Evolutionary conservation across 192 early-diverging fungal genomes (phyloP), one percentile per base, ranked within the genome.

Genomic region (Backusella luteola): DNA sequence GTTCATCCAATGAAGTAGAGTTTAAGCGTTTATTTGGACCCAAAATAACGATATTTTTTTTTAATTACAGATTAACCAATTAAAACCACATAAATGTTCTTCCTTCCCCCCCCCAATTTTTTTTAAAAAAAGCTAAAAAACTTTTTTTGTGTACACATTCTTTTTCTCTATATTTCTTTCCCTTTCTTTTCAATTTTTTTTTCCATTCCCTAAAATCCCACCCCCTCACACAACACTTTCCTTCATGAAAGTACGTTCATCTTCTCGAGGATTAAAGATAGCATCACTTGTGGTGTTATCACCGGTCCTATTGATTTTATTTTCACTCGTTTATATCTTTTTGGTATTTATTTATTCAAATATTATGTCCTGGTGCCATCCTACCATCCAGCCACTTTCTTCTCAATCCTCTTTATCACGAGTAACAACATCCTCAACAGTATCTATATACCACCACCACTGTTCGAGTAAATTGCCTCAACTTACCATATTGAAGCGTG

Each of bases 311-410:
- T 56, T 74, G 21, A 52, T 74, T 32, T 36, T 74, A 29, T 21
- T 74, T 34, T 63, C 73, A 59, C 73, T 56, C 53, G 34, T 74
- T 26, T 39, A 23, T 23, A 74, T 74, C 35, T 26, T 66, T 15
- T 35, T 74, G 19, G 19, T 74, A 6, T 74, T 56, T 38, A 38
- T 74, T 63, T 74, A 63, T 26, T 74, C 73, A 26, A 35, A 74
- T 14, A 12, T 74, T 21, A 23, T 39, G 38, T 69, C 68, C 9
- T 41, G 56, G 56, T 63, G 56, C 26, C 56, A 29, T 29, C 26
- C 56, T 23, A 63, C 56, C 23, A 63, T 63, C 23, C 56, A 63
- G 29, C 56, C 56, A 12, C 56, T 69, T 69, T 21, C 38, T 8
- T 69, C 68, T 26, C 21, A 35, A 36, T 35, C 35, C 6, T 39